Evolutionary conservation across 768 basidiomycete genomes (phyloP).

Genomic region (Candolleomyces aberdarensis): DNA sequence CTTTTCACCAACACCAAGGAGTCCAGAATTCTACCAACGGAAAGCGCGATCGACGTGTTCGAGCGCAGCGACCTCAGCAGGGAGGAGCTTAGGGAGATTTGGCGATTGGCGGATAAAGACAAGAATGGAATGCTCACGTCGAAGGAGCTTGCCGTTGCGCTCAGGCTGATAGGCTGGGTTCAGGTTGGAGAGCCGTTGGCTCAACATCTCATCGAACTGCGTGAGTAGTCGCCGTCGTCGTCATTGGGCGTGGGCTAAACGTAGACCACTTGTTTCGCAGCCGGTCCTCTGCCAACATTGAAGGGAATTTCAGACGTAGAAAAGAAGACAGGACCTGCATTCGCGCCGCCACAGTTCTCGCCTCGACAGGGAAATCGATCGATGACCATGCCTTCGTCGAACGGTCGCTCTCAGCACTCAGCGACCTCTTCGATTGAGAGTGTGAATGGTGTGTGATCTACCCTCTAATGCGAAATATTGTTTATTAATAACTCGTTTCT

Average conservation of each 20-base stretch:
- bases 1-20: constrained; percentile 1
- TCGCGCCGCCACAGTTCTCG: neutral
- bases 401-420: neutral
- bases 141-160: constrained; percentile 12
- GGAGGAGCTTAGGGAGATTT: constrained; percentile 8
- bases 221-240: neutral
- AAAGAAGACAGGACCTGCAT: constrained; percentile 2
- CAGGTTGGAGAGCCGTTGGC: constrained; percentile 11
- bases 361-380: neutral
- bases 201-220: constrained; percentile 8
- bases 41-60: constrained; percentile 10
- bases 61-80: constrained; percentile 8
- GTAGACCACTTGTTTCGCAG: neutral
- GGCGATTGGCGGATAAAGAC: constrained; percentile 13
- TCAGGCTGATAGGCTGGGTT: constrained; percentile 14
- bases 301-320: constrained; percentile 10
- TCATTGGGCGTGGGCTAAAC: neutral
- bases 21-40: constrained; percentile 3
- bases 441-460: neutral
- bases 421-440: neutral
- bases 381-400: neutral
- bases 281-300: constrained; percentile 11
- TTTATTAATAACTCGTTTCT: neutral
- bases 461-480: neutral
- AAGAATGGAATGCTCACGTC: constrained; percentile 11